Base-by-base conservation (phyloP, 139 green algal genomes). In the Chlorella vulgaris region DNA sequence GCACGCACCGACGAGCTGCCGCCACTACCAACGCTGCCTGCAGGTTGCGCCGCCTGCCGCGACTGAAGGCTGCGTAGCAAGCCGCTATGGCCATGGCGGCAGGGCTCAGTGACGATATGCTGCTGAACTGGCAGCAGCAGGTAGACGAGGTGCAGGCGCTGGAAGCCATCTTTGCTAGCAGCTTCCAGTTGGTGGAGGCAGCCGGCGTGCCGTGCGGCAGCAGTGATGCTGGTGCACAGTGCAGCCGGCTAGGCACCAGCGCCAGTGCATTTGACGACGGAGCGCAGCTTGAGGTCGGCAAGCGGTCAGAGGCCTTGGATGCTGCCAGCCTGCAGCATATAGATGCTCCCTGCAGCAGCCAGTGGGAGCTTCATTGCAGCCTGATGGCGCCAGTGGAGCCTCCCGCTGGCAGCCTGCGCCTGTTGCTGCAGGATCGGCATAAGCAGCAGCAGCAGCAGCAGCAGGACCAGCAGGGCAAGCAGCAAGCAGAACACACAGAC, bases 91-190 rank as follows among this genome's bases (percentile, higher is more conserved):
- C 8, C n/a, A n/a, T n/a, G 62, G 62, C 21, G 31, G 60, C 26
- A 28, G 15, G 22, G 35, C 29, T 39, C 2, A 26, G 29, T 15
- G 78, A 61, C 4, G 78, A 71, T 0, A n/a, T 39, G 13, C 53
- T 70, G 78, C 51, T 60, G 10, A 83, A 91, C 81, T 94, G 91
- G 91, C 81, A 90, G 69, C 35, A 83, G 71, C 86, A 93, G 77
- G 29, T 93, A n/a, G 91, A 95, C 42, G 91, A 95, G 81, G 63
- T 95, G 65, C 38, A 89, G 36, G 91, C 90, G 4, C 84, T 95
- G 36, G 82, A 85, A 7, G 84, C 89, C 21, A 93, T 94, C 8
- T 90, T 85, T 39, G 89, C 78, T 33, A 79, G 88, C 2, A 84
- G 91, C 68, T 92, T 93, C 70, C 85, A 82, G 66, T 83, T 88